Evolutionary conservation across 2,329 filamentous ascomycete genomes (phyloP).

Genomic region (Fusarium incarnatum): DNA sequence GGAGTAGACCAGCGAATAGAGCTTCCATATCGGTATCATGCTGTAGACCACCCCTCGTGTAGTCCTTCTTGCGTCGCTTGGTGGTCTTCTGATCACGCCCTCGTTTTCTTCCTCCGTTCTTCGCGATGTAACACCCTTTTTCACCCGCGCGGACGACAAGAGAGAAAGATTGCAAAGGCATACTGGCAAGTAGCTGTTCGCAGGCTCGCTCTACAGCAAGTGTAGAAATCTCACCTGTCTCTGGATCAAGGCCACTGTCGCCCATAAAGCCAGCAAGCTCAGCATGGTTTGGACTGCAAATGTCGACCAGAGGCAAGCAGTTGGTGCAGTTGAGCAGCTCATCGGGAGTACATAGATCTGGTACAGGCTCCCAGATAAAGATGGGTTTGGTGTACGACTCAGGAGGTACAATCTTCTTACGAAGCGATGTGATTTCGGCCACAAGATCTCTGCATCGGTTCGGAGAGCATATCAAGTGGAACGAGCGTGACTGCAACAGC

Average conservation of each 20-base stretch:
- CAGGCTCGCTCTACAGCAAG: conserved; percentile 67
- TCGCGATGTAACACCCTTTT: conserved; percentile 75
- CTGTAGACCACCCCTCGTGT: conserved; percentile 63
- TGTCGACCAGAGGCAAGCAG: conserved; percentile 69
- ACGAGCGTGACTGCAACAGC: conserved; percentile 78
- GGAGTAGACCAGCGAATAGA: conserved; percentile 68
- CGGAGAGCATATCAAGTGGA: conserved; percentile 89
- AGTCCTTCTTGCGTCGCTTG: conserved; percentile 58
- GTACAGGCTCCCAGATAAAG: conserved; percentile 96
- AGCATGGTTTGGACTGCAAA: conserved; percentile 83
- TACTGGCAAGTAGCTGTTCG: conserved; percentile 71
- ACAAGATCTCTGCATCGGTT: conserved; percentile 81
- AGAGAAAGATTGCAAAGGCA: conserved; percentile 73
- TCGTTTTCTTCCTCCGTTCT: conserved; percentile 66
- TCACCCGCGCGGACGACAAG: conserved; percentile 78
- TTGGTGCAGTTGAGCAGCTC: conserved; percentile 74
- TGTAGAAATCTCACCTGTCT: conserved; percentile 65
- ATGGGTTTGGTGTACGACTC: conserved; percentile 67
- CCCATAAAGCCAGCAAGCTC: conserved; percentile 92
- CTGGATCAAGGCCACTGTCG: conserved; percentile 64
- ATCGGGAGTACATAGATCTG: conserved; percentile 82
- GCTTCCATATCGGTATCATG: conserved; percentile 73
- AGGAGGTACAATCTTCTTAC: conserved; percentile 55
- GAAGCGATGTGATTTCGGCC: conserved; percentile 72
- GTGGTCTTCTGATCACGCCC: conserved; percentile 45